These are phyloP conservation scores for Cadophora malorum DNA, from an alignment of 2,329 filamentous ascomycete species.

Conservation along the genomic window DNA sequence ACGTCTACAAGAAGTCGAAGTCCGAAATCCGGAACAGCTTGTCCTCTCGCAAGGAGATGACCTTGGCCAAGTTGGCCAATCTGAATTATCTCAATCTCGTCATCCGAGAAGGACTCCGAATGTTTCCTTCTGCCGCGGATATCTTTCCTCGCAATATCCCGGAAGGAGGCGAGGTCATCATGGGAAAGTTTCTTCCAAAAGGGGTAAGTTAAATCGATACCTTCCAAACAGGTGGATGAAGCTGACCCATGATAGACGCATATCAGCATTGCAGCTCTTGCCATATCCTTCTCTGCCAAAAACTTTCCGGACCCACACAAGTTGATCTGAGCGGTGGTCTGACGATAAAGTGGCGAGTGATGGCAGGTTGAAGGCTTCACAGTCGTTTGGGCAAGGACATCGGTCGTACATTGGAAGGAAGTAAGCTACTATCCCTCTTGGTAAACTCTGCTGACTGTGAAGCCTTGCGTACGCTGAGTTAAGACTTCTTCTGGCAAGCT, in stretches of 20 bases:
- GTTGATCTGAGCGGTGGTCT: constrained; percentile 16
- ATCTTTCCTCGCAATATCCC: constrained; percentile 18
- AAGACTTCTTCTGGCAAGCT: constrained; percentile 14
- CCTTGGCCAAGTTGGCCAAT: neutral
- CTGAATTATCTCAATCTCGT: constrained; percentile 1
- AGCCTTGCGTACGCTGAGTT: constrained; percentile 15
- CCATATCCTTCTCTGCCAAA: neutral
- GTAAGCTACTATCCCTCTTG: neutral
- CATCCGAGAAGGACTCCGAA: constrained; percentile 9
- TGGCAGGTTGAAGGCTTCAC: neutral
- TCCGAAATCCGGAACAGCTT: neutral
- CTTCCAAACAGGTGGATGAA: neutral
- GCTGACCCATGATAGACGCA: neutral
- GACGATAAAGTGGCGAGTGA: constrained; percentile 1
- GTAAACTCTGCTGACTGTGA: neutral
- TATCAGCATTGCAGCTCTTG: constrained; percentile 7
- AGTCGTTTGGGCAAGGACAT: constrained; percentile 17
- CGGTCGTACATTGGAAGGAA: constrained; percentile 6
- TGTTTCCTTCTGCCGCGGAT: constrained; percentile 19
- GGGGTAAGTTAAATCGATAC: neutral
- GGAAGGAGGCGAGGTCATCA: constrained; percentile 10
- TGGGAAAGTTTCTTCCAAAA: constrained; percentile 17
- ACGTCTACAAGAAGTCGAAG: neutral
- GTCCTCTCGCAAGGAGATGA: constrained; percentile 5
- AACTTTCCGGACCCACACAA: constrained; percentile 16